Evolutionary conservation across 192 early-diverging fungal species (phyloP).

Genomic region (Chytriomyces sp.): DNA sequence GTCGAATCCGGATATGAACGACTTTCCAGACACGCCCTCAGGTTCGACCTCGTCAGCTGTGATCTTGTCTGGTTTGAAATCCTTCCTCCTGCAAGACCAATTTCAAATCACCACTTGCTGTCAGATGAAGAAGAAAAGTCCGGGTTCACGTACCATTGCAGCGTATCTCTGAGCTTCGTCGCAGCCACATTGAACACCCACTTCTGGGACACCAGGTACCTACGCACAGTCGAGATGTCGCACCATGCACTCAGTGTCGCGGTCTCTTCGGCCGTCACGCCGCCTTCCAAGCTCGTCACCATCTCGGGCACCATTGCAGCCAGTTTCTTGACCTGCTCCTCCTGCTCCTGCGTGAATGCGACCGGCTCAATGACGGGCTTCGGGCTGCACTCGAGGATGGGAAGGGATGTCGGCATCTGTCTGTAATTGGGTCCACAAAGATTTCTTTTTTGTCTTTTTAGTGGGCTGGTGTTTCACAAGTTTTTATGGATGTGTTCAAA

Average conservation of each 20-base stretch:
- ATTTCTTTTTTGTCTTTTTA: background rate
- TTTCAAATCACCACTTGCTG: background rate
- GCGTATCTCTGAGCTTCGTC: conserved; percentile 4
- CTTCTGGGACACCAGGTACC: conserved; percentile 7
- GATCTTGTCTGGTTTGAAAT: conserved; percentile 71
- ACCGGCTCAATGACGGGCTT: background rate
- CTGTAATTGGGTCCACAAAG: background rate
- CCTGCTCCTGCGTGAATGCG: background rate
- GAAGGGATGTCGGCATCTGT: background rate
- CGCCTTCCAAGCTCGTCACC: background rate
- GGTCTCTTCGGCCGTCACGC: background rate
- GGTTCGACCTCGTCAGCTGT: conserved; percentile 70
- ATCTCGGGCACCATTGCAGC: background rate
- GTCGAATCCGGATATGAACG: conserved; percentile 74
- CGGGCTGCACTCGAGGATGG: background rate
- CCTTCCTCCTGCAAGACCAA: conserved; percentile 60
- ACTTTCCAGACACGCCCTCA: conserved; percentile 82
- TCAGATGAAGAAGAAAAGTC: background rate
- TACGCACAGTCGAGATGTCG: background rate
- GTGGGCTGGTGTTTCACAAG: too few relatives aligned
- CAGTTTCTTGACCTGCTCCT: background rate
- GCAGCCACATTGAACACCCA: conserved; percentile 15
- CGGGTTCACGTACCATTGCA: conserved; percentile 7
- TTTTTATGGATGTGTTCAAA: too few relatives aligned
- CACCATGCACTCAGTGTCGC: background rate